Evolutionary conservation across 2,329 filamentous ascomycete genomes (phyloP), one percentile per base, ranked within the genome.

Genomic region (Mycocentrospora acerina): DNA sequence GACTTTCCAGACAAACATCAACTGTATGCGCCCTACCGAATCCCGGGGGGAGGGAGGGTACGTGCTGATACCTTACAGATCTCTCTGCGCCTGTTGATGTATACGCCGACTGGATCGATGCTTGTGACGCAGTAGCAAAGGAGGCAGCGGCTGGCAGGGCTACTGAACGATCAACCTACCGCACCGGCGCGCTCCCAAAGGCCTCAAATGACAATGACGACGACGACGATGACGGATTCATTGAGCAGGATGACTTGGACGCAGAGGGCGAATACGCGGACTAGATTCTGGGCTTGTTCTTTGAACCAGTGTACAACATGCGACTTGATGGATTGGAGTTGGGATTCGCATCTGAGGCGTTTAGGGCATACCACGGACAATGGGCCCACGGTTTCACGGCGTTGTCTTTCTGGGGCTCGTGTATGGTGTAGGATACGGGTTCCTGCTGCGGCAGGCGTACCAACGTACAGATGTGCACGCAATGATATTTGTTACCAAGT

Each of bases 91-190:
- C 89, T 0, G 90, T 98, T 31, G 93, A 98, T 64, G 91, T 98
- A 7, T 98, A 98, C 64, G 88, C 88, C 24, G 93, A 97, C 68
- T 98, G 93, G 93, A 88, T 98, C 48, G 93, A 98, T 71, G 93
- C 93, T n/a, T 87, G 84, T 63, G 85, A 88, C 61, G 76, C 80
- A 5, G 83, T 87, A 33, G 83, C 83, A 12, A 83, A 86, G 59
- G 76, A 82, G 44, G 73, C 76, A 14, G 75, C 72, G 13, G 70
- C 67, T 11, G 55, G 55, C 26, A 67, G 62, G 15, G 59, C 57
- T 13, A 51, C 48, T 10, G 50, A 51, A 24, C 46, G 51, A 31
- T 56, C 57, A 18, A 39, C 38, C n/a, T 53, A 62, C 30, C 58
- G 63, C 17, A 53, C 46, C 34, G 57, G 56, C 5, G 48, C 48